Base-by-base conservation (phyloP, 2,329 filamentous ascomycete species). In the Colletotrichum chlorophyti region DNA sequence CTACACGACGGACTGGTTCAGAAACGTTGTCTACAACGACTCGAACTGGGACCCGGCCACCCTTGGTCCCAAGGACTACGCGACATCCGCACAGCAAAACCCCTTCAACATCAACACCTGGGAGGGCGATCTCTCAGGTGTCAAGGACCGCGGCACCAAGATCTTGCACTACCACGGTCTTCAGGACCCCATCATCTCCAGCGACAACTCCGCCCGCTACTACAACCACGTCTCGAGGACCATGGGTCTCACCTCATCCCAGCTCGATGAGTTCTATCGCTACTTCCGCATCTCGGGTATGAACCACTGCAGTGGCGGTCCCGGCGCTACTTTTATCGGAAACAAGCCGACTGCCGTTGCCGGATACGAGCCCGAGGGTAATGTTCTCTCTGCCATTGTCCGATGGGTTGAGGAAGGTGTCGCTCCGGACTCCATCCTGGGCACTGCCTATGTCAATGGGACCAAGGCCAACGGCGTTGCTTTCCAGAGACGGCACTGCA, bases 121-220 rank as follows among this genome's bases (percentile, higher is more conserved):
- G 59, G 63, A 72, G 8, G 75, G 75, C 27, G 70, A 79, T 27
- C 68, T 81, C 7, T 67, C 75, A 0, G 60, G 61, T 1, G 78
- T 77, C 65, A 69, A 68, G 17, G 63, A 70, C 26, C 68, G 72
- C 4, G 79, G 79, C 7, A 70, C 74, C 24, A 80, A 78, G 66
- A 70, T 81, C 19, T 31, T 82, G 8, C 71, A 79, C 65, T 82
- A 80, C 66, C 79, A 82, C 58, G 79, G 79, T 1, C 68, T 72
- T 5, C 68, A 72, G 10, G 78, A 80, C 62, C 72, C 69, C 8
- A 67, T 78, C 8, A 74, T 81, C 55, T 72, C 74, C 5, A 69
- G 69, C 41, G 81, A 75, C 31, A 80, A 77, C 66, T 76, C 73
- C 6, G 73, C 75, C 10, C 68, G 76, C 12, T 83, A 83, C 72